Evolutionary conservation across 495 filamentous ascomycete species (phyloP).

Genomic region (Bacidia gigantensis): DNA sequence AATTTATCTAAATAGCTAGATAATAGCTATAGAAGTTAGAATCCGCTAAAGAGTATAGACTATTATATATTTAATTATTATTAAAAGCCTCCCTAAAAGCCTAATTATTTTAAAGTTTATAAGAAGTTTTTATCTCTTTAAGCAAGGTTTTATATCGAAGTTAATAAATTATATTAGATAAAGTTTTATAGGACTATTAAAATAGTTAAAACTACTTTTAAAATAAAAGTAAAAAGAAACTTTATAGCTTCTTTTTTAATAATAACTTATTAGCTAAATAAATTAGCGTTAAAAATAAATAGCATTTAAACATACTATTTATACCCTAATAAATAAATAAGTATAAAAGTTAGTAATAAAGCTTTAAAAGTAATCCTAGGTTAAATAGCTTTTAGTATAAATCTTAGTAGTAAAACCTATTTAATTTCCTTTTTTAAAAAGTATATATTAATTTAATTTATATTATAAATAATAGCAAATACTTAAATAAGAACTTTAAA

Average conservation of each 20-base stretch:
- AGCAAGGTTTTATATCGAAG: too few species aligned
- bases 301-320: conserved; percentile 51
- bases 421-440: not conserved
- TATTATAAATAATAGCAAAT: conserved; percentile 46
- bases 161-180: too few species aligned
- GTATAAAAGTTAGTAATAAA: conserved; percentile 43
- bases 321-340: conserved; percentile 43
- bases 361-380: conserved; percentile 51
- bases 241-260: too few species aligned
- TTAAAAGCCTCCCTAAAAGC: too few species aligned
- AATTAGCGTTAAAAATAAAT: conserved; percentile 53
- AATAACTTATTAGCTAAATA: conserved; percentile 52
- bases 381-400: conserved; percentile 56
- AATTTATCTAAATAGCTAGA: conserved; percentile 49
- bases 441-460: too few species aligned
- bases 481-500: conserved; percentile 63
- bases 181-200: too few species aligned
- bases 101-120: too few species aligned
- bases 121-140: too few species aligned
- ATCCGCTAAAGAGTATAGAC: conserved; percentile 41
- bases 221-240: too few species aligned
- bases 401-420: conserved; percentile 43
- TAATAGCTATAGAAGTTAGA: conserved; percentile 52
- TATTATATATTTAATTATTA: too few species aligned
- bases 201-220: too few species aligned